Evolutionary conservation across 148 eudicot species (phyloP), one percentile per base, ranked within the genome.

Genomic region (Polygonum maritimum): DNA sequence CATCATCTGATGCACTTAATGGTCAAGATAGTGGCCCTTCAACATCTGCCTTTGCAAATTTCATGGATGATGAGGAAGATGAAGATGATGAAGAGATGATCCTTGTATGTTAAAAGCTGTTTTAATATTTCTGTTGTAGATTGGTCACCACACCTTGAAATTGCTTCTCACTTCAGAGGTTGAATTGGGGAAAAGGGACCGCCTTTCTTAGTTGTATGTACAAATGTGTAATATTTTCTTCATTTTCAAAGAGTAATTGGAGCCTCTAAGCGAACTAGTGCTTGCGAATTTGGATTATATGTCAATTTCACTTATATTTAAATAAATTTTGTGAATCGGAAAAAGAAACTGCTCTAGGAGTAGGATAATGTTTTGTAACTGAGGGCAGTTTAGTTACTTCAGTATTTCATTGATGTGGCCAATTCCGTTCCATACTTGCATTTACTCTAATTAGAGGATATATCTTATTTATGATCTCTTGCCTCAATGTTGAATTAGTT

Each of bases 81-180:
- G 93, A 89, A 72, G 89, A 84, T 75, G 97, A 91, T 62, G 98
- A 92, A 80, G 99, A 95, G 83, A 87, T 92, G 92, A 87, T 95
- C 75, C 85, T 95, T 48, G 99, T 95, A 83, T 77, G 79, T 18
- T 36, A 36, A 38, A 36, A 67, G 44, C 38, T 14, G 44, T 38
- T 67, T 67, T 67, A 67, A 60, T 26, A 15, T 60, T 26, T 60
- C 12, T 33, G 21, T 33, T 15, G 18, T 12, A 33, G 39, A 63
- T 3, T 33, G 40, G 7, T 26, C 4, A 63, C 38, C 69, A 63
- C 69, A 63, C 33, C 38, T 33, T 26, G 39, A 63, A 31, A 63
- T 16, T 63, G 69, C 33, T 63, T 63, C 69, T 31, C 38, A 14
- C 38, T 63, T 33, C 6, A 4, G 39, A 63, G 40, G 40, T 33